Base-by-base conservation (phyloP, 768 basidiomycete species). In the Rhizopogon vulgaris region DNA sequence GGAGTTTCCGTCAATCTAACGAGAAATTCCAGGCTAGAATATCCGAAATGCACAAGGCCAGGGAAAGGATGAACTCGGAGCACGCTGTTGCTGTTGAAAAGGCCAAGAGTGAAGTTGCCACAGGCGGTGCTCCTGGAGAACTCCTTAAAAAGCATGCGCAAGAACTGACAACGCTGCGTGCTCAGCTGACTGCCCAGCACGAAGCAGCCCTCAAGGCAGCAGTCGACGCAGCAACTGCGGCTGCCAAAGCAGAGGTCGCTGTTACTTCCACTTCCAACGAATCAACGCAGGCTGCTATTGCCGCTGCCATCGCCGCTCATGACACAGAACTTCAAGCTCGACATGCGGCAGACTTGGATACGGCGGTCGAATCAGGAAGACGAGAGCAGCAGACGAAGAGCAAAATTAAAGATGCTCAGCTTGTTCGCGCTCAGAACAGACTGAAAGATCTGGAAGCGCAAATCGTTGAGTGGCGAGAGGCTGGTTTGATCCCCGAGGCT, bases 401-500 rank as follows among this genome's bases (percentile, higher is more conserved):
- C 32, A 87, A 84, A 63, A 57, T 90, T 39, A 90, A 89, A 68
- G 88, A 91, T 57, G 69, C 72, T 1, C 85, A 85, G 57, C 69
- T 90, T n/a, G 73, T 82, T 28, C 78, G 73, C 47, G 71, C 79
- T 9, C 80, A 87, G 60, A 70, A 69, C 52, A 78, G 75, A 52
- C 70, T 88, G 46, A 90, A 87, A 69, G 82, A 85, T 6, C 71
- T 88, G 34, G 87, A 90, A 60, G 73, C 74, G 10, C 79, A 82
- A 52, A 77, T 87, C 34, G 64, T 78, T 38, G 78, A 78, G 53
- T 80, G 78, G 78, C 74, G 74, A 57, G 76, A 76, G 42, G 66
- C 71, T 1, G 81, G 83, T 3, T 40, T 76, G 2, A 38, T 82
- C 38, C 77, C 80, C 10, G 70, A 69, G 1, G 56, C 69, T 22